A percentile compares a stretch with the other conserved stretches of the same genome.
phyloP scores from a whole-genome alignment of 2,329 filamentous ascomycete genomes.

The Alternaria incomplexa region DNA sequence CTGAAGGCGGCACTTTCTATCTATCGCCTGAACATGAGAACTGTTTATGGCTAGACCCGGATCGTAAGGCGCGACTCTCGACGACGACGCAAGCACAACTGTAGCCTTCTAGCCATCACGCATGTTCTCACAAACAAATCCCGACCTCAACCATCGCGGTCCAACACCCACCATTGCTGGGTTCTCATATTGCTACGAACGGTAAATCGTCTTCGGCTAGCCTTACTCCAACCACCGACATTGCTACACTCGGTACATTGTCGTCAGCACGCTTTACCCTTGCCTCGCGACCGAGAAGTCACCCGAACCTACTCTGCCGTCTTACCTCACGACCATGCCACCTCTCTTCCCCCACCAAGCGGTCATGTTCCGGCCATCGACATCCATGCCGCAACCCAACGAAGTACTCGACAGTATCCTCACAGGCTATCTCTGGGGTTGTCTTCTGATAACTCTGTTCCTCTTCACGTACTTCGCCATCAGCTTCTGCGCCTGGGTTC shows the following conservation, averaged over 20 bases:
- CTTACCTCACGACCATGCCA: not conserved
- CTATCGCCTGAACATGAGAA: not conserved
- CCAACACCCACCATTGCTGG: accelerated
- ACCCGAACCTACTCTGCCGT: not conserved
- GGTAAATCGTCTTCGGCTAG: accelerated
- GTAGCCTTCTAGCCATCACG: not conserved
- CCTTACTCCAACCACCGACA: not conserved
- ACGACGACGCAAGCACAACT: not conserved
- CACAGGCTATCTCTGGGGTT: conserved; percentile 11
- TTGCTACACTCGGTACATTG: not conserved
- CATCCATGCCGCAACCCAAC: not conserved
- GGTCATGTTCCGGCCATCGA: not conserved
- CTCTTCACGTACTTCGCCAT: conserved; percentile 2
- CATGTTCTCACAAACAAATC: not conserved
- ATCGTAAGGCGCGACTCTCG: not conserved
- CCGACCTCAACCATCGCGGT: not conserved
- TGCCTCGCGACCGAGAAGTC: not conserved
- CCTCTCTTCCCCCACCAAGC: conserved; percentile 3
- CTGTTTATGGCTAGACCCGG: accelerated
- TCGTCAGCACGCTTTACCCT: not conserved
- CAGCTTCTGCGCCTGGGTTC: not conserved
- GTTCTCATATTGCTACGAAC: not conserved
- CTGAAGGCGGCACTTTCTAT: not conserved
- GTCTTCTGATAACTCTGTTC: conserved; percentile 11
- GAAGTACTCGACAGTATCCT: conserved; percentile 3